Evolutionary conservation across 2,329 filamentous ascomycete genomes (phyloP).

Genomic region (Aciculosporium take): DNA sequence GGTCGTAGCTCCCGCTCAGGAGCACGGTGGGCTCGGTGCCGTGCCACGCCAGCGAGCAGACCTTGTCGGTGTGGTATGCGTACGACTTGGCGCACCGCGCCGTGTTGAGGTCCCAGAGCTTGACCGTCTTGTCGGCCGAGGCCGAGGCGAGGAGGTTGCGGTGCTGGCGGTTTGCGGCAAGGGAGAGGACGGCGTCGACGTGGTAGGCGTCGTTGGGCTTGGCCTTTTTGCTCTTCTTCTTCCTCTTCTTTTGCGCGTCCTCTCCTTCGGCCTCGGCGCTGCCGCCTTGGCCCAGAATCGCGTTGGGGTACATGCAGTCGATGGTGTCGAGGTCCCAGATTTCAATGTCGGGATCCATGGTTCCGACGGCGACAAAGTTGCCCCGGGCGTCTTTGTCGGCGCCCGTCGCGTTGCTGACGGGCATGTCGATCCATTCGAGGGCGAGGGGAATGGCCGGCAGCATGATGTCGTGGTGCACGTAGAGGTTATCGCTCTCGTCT

Average conservation of each 20-base stretch:
- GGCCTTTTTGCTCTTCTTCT: slow-evolving; percentile 61
- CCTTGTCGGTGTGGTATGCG: slow-evolving; percentile 90
- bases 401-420: slow-evolving; percentile 56
- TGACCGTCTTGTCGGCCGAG: slow-evolving; percentile 92
- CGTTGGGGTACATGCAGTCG: slow-evolving; percentile 96
- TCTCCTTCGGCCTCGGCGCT: slow-evolving; percentile 40
- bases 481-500: slow-evolving; percentile 87
- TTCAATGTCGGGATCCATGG: slow-evolving; percentile 97
- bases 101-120: slow-evolving; percentile 93
- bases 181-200: slow-evolving; percentile 80
- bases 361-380: slow-evolving; percentile 90
- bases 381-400: slow-evolving; percentile 52
- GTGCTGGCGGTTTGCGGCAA: slow-evolving; percentile 86
- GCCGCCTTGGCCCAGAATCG: slow-evolving; percentile 70
- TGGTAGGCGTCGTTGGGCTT: slow-evolving; percentile 84
- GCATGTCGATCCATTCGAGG: slow-evolving; percentile 87
- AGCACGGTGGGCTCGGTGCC: slow-evolving; percentile 73
- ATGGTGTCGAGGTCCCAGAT: slow-evolving; percentile 95
- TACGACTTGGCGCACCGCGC: slow-evolving; percentile 92
- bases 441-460: slow-evolving; percentile 90
- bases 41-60: slow-evolving; percentile 93
- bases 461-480: slow-evolving; percentile 99
- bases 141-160: slow-evolving; percentile 88
- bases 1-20: slow-evolving; percentile 87
- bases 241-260: slow-evolving; percentile 72